Base-by-base conservation (phyloP, 139 green algal species). In the Marvania coccoides region DNA sequence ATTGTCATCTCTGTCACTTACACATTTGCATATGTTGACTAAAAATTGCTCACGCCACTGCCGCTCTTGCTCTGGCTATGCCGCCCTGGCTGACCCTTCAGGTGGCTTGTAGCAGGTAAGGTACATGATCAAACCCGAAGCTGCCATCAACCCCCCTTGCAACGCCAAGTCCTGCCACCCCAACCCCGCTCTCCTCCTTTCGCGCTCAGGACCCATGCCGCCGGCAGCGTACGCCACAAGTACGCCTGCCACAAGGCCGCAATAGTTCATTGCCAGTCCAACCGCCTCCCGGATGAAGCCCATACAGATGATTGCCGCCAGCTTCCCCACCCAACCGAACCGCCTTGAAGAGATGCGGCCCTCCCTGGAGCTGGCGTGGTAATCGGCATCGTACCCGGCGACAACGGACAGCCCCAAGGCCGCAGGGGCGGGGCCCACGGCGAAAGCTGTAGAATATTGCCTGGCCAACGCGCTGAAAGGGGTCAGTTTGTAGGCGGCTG, bases 181-280 rank as follows among this genome's bases (percentile, higher is more conserved):
- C 51, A 71, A 12, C 5, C 51, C 51, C 55, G 30, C 15, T 28
- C 64, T 51, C 56, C 30, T 5, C 12, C 26, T 24, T 15, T 6
- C 28, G 19, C 4, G 36, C 26, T 31, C 1, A 6, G 30, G 30
- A 26, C 38, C 45, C 34, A n/a, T n/a, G 30, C 33, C 28, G 4
- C 10, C 55, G 9, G 4, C n/a, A n/a, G n/a, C 67, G 8, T 68
- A 67, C 3, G 59, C 57, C 23, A 47, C 36, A 6, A 68, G 6
- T n/a, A 74, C 4, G 4, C 67, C 67, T 0, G 67, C 58, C 10
- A 28, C 37, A 9, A 74, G 30, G 51, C 67, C 67, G 39, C 67
- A 68, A 2, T 67, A 7, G 38, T 74, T 42, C 45, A 38, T 13
- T 6, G 31, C 24, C 33, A 68, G 37, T 0, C 33, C 34, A 14